Conservation (phyloP, 2,329 filamentous ascomycete genomes). For the Fusarium heterosporum region DNA sequence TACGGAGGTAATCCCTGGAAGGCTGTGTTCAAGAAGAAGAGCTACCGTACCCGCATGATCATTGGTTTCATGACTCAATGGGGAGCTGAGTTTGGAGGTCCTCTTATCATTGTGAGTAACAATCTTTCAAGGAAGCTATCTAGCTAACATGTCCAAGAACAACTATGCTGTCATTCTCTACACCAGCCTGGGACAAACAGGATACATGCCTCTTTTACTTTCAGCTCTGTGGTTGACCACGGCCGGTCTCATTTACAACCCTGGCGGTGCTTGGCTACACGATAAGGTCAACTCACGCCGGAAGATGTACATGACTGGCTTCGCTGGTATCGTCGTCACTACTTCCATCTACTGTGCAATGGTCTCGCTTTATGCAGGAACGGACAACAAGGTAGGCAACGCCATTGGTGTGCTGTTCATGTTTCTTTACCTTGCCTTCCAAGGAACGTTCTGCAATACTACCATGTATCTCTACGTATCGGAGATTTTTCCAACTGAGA, state of each 20-base stretch:
- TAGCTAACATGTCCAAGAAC: conserved; percentile 50
- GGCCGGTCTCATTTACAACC: conserved; percentile 62
- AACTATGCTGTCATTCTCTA: conserved; percentile 56
- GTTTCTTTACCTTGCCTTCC: conserved; percentile 62
- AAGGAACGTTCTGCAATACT: conserved; percentile 57
- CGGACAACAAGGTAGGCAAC: conserved; percentile 54
- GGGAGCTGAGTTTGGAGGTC: conserved; percentile 65
- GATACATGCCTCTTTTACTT: conserved; percentile 55
- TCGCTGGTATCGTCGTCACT: conserved; percentile 56
- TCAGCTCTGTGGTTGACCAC: conserved; percentile 57
- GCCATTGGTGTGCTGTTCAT: conserved; percentile 58
- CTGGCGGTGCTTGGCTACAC: conserved; percentile 60
- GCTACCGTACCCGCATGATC: conserved; percentile 63
- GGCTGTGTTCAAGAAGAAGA: conserved; percentile 59
- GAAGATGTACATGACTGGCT: conserved; percentile 55
- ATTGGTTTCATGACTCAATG: conserved; percentile 65
- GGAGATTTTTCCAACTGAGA: conserved; percentile 59
- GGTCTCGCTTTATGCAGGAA: conserved; percentile 53
- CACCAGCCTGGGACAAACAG: conserved; percentile 54
- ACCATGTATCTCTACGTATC: conserved; percentile 56
- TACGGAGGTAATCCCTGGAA: conserved; percentile 57
- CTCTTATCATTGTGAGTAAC: conserved; percentile 60
- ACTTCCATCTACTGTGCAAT: conserved; percentile 52
- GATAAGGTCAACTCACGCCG: conserved; percentile 62
- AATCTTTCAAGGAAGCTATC: fast-evolving